Evolutionary conservation across 1,284 basidiomycete species (phyloP).

Genomic region (Grifola frondosa): DNA sequence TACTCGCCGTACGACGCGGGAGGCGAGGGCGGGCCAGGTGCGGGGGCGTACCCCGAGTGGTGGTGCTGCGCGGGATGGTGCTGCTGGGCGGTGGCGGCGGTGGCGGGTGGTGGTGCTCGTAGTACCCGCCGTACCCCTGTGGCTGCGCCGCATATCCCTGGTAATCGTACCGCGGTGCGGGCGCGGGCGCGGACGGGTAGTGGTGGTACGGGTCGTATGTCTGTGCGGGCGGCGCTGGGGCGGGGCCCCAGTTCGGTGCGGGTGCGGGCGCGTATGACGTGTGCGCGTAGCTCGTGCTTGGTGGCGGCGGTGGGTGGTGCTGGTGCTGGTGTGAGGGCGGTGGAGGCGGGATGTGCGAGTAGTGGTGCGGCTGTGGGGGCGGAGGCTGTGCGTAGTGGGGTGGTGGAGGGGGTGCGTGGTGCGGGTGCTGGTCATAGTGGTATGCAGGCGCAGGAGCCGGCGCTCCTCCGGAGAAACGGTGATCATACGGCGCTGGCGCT

Average conservation of each 20-base stretch:
- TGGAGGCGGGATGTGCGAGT: constrained; percentile 30
- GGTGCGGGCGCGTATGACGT: constrained; percentile 15
- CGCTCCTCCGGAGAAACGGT: constrained; percentile 25
- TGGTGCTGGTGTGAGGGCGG: constrained; percentile 24
- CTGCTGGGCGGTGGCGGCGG: constrained; percentile 11
- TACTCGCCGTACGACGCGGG: constrained; percentile 8
- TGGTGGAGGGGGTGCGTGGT: constrained; percentile 18
- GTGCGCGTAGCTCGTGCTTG: constrained; percentile 16
- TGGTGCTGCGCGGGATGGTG: constrained; percentile 10
- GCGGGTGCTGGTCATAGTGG: constrained; percentile 26
- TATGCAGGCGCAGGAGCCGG: constrained; percentile 21
- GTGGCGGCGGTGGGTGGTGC: constrained; percentile 22
- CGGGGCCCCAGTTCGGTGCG: constrained; percentile 14
- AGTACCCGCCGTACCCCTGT: constrained; percentile 13
- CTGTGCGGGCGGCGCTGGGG: constrained; percentile 21
- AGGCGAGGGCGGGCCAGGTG: constrained; percentile 11
- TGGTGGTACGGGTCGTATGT: constrained; percentile 25
- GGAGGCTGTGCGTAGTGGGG: constrained; percentile 24
- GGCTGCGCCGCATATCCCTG: constrained; percentile 12
- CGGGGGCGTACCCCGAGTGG: constrained; percentile 12
- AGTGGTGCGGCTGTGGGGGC: constrained; percentile 27
- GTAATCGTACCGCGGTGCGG: constrained; percentile 21
- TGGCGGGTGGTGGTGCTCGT: constrained; percentile 16
- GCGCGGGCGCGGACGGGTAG: constrained; percentile 13
- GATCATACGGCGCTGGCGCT: constrained; percentile 25